Base-by-base conservation (phyloP, 352 stramenopile genomes). In the Pythium phragmitis region DNA sequence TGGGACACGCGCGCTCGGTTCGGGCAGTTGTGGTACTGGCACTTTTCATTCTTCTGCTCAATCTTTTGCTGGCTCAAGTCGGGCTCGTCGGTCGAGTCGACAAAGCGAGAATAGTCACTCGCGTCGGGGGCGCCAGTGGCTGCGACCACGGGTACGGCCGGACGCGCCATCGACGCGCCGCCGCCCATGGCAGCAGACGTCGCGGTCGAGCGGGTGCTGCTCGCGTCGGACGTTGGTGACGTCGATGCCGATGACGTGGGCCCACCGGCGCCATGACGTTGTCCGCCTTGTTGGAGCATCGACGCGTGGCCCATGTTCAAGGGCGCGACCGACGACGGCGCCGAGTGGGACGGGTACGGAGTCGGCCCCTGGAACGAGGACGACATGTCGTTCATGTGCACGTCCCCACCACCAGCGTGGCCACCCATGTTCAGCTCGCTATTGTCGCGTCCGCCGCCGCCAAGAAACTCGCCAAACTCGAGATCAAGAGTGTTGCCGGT, bases 1-100 rank as follows among this genome's bases (percentile, higher is more conserved):
- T 95, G 86, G 1, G 75, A 75, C 37, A 95, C 84, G 4, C 84
- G 79, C 41, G 86, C 86, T 28, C 81, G 86, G 64, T 95, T 95
- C 7, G 80, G 74, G 57, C 86, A 95, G 42, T 79, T 87, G 57
- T 79, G 68, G 64, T 86, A 93, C 67, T 91, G 73, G 59, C 86
- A 95, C 33, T 74, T 86, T 58, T 89, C 77, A 48, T 75, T 88
- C 70, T 79, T 80, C 23, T 81, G 71, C 55, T 90, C 71, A 28
- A 91, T 71, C 68, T 85, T 89, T 34, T 77, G 72, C 21, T 81
- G 67, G 26, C 65, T 76, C 19, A 93, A 46, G 33, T 90, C 77
- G 4, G 76, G 73, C 26, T 80, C 74, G 14, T 74, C 77, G 17
- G 63, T 68, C n/a, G 72, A 60, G 48, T 87, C 70, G 28, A 69